Evolutionary conservation across 2,329 filamentous ascomycete genomes (phyloP).

Genomic region (Fusarium sacchari): DNA sequence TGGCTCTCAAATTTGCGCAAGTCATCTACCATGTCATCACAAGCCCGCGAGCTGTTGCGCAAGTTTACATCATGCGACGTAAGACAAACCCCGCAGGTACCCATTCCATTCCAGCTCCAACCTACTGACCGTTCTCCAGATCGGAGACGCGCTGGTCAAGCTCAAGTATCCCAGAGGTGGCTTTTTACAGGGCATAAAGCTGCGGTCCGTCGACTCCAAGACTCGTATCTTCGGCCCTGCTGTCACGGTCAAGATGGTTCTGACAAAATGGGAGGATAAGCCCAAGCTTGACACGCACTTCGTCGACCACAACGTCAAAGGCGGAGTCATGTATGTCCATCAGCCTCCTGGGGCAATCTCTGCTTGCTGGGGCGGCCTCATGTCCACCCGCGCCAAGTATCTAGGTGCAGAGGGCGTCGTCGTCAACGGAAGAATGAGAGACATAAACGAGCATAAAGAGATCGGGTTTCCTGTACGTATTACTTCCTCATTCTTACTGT

Average conservation of each 20-base stretch:
- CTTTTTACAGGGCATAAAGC: constrained; percentile 39
- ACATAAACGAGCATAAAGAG: constrained; percentile 45
- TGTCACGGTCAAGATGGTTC: constrained; percentile 45
- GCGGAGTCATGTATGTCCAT: constrained; percentile 44
- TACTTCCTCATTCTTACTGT: too few species aligned
- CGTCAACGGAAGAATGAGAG: constrained; percentile 44
- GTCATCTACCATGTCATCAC: background rate
- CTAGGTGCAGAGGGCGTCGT: constrained; percentile 43
- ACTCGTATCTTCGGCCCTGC: constrained; percentile 41
- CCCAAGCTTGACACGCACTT: constrained; percentile 43
- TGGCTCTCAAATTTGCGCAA: background rate
- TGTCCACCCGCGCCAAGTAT: constrained; percentile 45
- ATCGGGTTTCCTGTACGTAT: constrained; percentile 15
- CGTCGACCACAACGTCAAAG: constrained; percentile 41
- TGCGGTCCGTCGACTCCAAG: constrained; percentile 35
- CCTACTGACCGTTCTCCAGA: background rate
- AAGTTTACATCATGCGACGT: background rate
- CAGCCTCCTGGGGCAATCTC: constrained; percentile 42
- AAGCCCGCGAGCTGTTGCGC: background rate
- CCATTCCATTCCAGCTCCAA: background rate
- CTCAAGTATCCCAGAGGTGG: constrained; percentile 44
- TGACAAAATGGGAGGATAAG: background rate
- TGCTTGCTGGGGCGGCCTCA: constrained; percentile 46
- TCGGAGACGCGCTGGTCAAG: constrained; percentile 44
- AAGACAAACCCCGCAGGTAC: background rate